Evolutionary conservation across 257 asterid species (phyloP), one percentile per base, ranked within the genome.

Genomic region (Nicotiana tomentosiformis): DNA sequence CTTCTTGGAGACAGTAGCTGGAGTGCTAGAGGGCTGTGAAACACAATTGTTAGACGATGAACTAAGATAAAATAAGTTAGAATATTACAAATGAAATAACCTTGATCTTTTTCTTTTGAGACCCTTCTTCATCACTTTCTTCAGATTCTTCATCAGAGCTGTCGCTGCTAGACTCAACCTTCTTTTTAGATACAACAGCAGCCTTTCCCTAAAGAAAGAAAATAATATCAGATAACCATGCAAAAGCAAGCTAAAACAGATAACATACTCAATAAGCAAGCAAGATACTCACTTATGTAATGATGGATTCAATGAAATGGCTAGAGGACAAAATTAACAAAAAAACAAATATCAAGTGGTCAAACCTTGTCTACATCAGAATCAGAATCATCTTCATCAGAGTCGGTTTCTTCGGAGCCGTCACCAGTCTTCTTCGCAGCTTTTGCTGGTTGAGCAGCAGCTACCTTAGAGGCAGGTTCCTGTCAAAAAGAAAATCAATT

Each of bases 71-170:
- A 35, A 30, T 18, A 33, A 30, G 20, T 1, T n/a, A 16, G 62
- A 51, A 20, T 66, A 80, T 77, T 33, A 70, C 87, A 79, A 10
- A 77, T 30, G 39, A 9, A 67, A 76, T 2, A 1, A 69, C 91
- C 83, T 90, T 91, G 51, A 60, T 82, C 86, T 86, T 89, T 58
- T 87, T 92, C 84, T 85, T 90, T 80, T 86, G 89, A 77, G 94
- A 90, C 81, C 88, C 90, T 15, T 87, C 92, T 14, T 87, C 92
- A 30, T 86, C 89, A 74, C 91, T 90, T 16, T 90, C 78, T 16
- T 69, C 78, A 70, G 84, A 51, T 58, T 82, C 69, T 1, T 74
- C 81, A 12, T 82, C 85, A 18, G 85, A 82, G 29, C 80, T 77
- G 55, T 57, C 67, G 29, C 58, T 62, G 23, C 78, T 69, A 84